These are phyloP conservation scores for Serpula lacrymans DNA, from an alignment of 768 basidiomycete species.

Conservation along the genomic window DNA sequence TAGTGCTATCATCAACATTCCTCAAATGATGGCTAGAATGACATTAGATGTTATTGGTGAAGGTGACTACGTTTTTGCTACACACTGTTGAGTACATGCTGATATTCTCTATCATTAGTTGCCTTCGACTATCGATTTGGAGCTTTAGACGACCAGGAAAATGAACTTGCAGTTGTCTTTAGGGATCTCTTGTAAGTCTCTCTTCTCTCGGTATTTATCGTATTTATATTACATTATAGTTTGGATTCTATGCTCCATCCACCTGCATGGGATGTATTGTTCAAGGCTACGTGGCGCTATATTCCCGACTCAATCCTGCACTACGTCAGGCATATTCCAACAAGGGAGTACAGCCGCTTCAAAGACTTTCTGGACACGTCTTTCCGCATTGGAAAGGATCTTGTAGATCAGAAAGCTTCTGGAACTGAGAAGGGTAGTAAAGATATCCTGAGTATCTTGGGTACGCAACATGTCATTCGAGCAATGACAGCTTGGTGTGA, in stretches of 20 bases:
- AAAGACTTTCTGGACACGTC: slow-evolving; percentile 19
- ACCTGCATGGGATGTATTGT: slow-evolving; percentile 16
- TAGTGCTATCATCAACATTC: slow-evolving; percentile 14
- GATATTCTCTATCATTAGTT: slow-evolving; percentile 5
- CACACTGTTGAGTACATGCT: background rate
- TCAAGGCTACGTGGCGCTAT: slow-evolving; percentile 24
- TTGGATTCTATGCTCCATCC: slow-evolving; percentile 21
- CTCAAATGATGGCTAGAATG: slow-evolving; percentile 15
- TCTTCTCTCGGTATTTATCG: background rate
- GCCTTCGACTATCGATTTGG: slow-evolving; percentile 23
- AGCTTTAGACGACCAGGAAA: slow-evolving; percentile 11
- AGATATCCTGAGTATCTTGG: slow-evolving; percentile 33
- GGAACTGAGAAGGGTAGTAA: slow-evolving; percentile 20
- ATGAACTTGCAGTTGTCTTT: slow-evolving; percentile 14
- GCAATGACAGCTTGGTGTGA: background rate
- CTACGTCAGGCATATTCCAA: slow-evolving; percentile 25
- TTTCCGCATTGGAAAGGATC: slow-evolving; percentile 15
- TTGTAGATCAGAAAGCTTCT: slow-evolving; percentile 18
- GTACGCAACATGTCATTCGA: slow-evolving; percentile 9
- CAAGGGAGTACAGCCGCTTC: slow-evolving; percentile 25
- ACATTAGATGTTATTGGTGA: slow-evolving; percentile 28
- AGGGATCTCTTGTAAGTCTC: slow-evolving; percentile 13
- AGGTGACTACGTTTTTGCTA: slow-evolving; percentile 10
- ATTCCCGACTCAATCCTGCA: slow-evolving; percentile 22
- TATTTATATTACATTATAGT: slow-evolving; percentile 6